phyloP scores from a whole-genome alignment of 495 filamentous ascomycete species.

The Xanthoparmelia taractica region DNA sequence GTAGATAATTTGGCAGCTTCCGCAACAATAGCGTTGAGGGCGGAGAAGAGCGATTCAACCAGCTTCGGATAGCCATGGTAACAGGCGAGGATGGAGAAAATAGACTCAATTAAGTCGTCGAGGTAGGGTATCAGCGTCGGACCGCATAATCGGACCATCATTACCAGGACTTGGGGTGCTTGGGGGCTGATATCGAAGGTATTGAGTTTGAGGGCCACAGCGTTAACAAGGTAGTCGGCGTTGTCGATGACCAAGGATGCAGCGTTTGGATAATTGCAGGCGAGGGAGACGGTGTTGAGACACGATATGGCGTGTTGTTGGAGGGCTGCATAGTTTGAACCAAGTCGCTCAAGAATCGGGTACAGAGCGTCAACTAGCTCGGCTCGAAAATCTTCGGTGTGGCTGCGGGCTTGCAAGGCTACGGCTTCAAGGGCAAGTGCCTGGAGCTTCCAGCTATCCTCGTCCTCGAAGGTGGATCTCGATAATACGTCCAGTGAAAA shows the following conservation, averaged over 20 bases:
- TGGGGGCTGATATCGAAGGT: constrained; percentile 86
- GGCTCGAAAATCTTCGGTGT: constrained; percentile 61
- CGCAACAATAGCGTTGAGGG: constrained; percentile 71
- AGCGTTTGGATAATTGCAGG: constrained; percentile 68
- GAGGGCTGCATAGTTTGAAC: constrained; percentile 57
- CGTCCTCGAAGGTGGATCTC: constrained; percentile 39
- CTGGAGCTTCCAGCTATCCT: constrained; percentile 58
- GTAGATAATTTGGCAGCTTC: constrained; percentile 63
- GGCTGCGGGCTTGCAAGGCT: constrained; percentile 60
- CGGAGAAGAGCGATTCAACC: constrained; percentile 77
- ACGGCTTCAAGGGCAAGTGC: constrained; percentile 69
- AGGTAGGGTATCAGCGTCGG: constrained; percentile 75
- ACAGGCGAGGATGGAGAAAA: constrained; percentile 83
- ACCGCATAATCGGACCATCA: constrained; percentile 89
- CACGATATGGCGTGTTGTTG: constrained; percentile 77
- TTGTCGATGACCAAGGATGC: constrained; percentile 82
- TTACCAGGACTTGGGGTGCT: constrained; percentile 79
- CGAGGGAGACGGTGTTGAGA: constrained; percentile 65
- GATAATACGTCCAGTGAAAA: constrained; percentile 60
- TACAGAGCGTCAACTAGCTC: constrained; percentile 91
- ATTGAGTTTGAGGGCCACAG: constrained; percentile 80
- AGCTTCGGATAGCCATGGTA: constrained; percentile 89
- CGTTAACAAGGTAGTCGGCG: constrained; percentile 93
- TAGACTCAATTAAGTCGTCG: constrained; percentile 80
- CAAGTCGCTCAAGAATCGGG: constrained; percentile 78